Base-by-base conservation (phyloP, 257 asterid species). In the Haberlea rhodopensis region DNA sequence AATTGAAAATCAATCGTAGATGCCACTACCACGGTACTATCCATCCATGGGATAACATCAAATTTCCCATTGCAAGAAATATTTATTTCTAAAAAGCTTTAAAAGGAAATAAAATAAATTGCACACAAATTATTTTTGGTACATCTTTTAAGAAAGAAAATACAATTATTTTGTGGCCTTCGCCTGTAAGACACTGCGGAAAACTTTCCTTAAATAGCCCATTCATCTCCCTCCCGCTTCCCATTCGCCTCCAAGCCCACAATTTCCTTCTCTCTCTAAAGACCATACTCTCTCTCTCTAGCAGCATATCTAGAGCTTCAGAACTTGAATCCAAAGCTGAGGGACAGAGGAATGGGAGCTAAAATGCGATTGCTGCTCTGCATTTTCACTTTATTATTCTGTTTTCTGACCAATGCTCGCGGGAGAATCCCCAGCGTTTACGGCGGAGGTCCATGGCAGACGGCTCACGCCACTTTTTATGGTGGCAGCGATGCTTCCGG, bases 401-500 rank as follows among this genome's bases (percentile, higher is more conserved):
- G 77, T 61, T 63, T 73, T 7, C 69, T 73, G 3, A 27, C 59
- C 0, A 28, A 71, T 45, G 67, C 77, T 56, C 72, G 31, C 34
- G 81, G 72, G 66, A 70, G 59, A 55, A 70, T 70, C 60, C 73
- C 73, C 56, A 82, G 82, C 48, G 71, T 59, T 53, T 80, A 65
- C 76, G 1, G 63, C 71, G 83, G 75, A 28, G 73, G 79, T 19
- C 2, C 77, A 9, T 80, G 85, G 85, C 23, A 61, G 60, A 4
- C 73, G 23, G 85, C 85, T 43, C 83, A 78, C 75, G 85, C 85
- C n/a, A 80, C 85, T 53, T 80, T 80, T 78, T 80, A 80, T 65
- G 85, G 85, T 46, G 85, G 85, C 52, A 63, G 71, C 65, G 85
- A 77, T 70, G 85, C 85, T 73, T 80, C 85, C 56, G 85, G 85